Conservation (phyloP, 2,329 filamentous ascomycete genomes). For the Apiospora marii region DNA sequence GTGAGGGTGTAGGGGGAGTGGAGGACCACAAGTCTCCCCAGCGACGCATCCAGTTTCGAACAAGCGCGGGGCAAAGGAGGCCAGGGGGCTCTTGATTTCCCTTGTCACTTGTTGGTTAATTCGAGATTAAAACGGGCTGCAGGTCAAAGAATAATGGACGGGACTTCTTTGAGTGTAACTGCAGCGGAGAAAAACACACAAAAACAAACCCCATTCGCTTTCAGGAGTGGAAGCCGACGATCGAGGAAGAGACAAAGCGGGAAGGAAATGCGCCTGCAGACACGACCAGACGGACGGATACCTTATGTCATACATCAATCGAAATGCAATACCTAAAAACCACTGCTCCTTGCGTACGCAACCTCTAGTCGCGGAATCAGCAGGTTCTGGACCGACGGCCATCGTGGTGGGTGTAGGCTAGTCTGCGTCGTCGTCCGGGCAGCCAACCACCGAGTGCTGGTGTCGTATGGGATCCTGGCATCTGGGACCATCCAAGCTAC, state of each 20-base stretch:
- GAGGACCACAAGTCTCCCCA: conserved; percentile 15
- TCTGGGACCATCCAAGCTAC: neutral
- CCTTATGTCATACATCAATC: neutral
- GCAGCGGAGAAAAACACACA: neutral
- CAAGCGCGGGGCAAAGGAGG: conserved; percentile 12
- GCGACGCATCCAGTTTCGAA: conserved; percentile 22
- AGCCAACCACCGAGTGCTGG: neutral
- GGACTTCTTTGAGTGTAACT: neutral
- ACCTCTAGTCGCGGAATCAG: conserved; percentile 15
- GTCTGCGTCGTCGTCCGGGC: conserved; percentile 1
- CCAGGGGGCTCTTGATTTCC: neutral
- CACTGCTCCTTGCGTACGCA: neutral
- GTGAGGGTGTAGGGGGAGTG: conserved; percentile 16
- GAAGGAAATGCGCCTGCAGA: neutral
- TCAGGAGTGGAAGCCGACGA: neutral
- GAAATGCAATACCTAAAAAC: neutral
- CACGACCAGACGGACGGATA: neutral
- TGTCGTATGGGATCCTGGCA: neutral
- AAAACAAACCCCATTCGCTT: neutral
- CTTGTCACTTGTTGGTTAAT: neutral
- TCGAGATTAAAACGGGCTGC: neutral
- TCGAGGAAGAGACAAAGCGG: neutral
- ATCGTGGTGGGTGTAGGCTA: neutral
- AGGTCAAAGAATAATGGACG: neutral
- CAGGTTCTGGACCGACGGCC: conserved; percentile 17